Conservation (phyloP, 768 basidiomycete genomes). For the Trametopsis cervina region DNA sequence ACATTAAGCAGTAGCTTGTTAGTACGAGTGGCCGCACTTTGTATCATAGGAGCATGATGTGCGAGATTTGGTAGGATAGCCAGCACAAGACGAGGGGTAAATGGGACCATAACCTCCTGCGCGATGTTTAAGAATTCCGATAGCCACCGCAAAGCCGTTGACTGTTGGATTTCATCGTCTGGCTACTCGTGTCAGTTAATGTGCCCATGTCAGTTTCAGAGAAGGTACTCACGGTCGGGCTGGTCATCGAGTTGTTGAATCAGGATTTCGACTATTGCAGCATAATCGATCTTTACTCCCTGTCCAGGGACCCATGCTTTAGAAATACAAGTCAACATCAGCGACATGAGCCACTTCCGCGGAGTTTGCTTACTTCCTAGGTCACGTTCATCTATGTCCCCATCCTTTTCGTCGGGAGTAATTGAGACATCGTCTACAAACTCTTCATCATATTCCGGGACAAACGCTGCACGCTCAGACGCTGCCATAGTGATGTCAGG, state of each 20-base stretch:
- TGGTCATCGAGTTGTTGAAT: constrained; percentile 79
- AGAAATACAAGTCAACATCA: constrained; percentile 5
- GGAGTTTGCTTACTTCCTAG: constrained; percentile 48
- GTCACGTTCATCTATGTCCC: constrained; percentile 44
- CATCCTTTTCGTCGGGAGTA: constrained; percentile 27
- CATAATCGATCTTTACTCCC: constrained; percentile 86
- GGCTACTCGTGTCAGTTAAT: constrained; percentile 1
- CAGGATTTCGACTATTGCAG: constrained; percentile 88
- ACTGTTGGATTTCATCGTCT: constrained; percentile 96
- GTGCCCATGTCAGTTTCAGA: background rate
- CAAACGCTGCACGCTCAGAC: constrained; percentile 49
- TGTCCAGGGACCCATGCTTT: constrained; percentile 90
- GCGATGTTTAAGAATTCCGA: constrained; percentile 84
- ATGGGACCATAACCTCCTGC: constrained; percentile 89
- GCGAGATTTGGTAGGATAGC: constrained; percentile 94
- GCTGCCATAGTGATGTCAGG: constrained; percentile 53
- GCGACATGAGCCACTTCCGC: no score
- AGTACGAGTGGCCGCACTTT: constrained; percentile 76
- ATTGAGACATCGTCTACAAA: constrained; percentile 17
- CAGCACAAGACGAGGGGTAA: constrained; percentile 88
- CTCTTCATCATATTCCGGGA: constrained; percentile 40
- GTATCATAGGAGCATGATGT: constrained; percentile 84
- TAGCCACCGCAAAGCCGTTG: constrained; percentile 90
- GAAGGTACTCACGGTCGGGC: constrained; percentile 43
- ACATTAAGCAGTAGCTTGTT: constrained; percentile 82